Percentiles rank a stretch among this genome's conserved stretches.
Evolutionary conservation across 768 basidiomycete genomes (phyloP).

Genomic region (Agaricus sinodeliciosus): DNA sequence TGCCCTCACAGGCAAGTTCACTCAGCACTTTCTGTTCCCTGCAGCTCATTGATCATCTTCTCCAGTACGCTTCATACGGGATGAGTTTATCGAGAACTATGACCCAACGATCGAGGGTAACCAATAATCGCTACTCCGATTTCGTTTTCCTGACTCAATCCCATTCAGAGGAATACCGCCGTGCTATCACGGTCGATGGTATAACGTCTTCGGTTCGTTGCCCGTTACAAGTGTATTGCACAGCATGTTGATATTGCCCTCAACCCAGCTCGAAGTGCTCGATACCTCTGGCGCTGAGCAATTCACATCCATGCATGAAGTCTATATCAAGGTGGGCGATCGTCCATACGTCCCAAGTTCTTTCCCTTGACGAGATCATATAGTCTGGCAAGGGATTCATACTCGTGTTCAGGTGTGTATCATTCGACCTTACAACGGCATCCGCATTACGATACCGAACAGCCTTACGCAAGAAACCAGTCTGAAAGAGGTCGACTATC

Average conservation of each 20-base stretch:
- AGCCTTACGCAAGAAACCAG: conserved; percentile 81
- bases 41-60: neutral
- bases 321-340: conserved; percentile 64
- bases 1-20: conserved; percentile 53
- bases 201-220: conserved; percentile 51
- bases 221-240: neutral
- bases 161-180: conserved; percentile 61
- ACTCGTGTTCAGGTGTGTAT: conserved; percentile 67
- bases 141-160: conserved; percentile 10
- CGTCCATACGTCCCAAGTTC: neutral
- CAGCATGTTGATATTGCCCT: neutral
- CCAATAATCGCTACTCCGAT: neutral
- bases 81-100: conserved; percentile 69
- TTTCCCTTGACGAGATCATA: neutral
- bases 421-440: neutral
- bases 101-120: conserved; percentile 83
- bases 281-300: conserved; percentile 87
- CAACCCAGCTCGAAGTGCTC: conserved; percentile 62
- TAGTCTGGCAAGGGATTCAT: conserved; percentile 73
- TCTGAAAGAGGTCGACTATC: conserved; percentile 70
- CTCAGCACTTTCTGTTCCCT: neutral
- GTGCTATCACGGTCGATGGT: conserved; percentile 59
- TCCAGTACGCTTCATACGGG: conserved; percentile 63
- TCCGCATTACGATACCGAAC: neutral
- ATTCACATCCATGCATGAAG: conserved; percentile 73